Evolutionary conservation across 257 asterid genomes (phyloP), one percentile per base, ranked within the genome.

Genomic region (Echium plantagineum): DNA sequence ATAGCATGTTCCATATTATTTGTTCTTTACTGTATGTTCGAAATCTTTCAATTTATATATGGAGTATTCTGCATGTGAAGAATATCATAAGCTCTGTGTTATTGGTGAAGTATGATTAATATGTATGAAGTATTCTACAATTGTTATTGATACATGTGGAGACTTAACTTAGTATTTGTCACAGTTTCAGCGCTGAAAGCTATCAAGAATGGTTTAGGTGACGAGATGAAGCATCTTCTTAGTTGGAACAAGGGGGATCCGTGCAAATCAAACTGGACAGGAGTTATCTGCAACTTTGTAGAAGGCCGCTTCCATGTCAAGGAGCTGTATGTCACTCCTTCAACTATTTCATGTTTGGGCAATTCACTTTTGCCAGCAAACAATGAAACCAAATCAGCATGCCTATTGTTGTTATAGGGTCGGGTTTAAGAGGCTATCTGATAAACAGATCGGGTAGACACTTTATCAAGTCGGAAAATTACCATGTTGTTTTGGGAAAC

Each of bases 251-350:
- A 59, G 60, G 77, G 77, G 5, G 79, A 78, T 67, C 84, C 84
- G 7, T 78, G 84, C 65, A 35, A 59, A n/a, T 61, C 75, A 54
- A 75, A 75, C 69, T 78, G 84, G 84, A 75, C 79, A 15, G 81
- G 84, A n/a, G 76, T 78, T 58, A 17, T 67, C 32, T 78, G 81
- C 63, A 21, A 35, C 58, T 72, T 62, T 24, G 70, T 61, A 42
- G 81, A 75, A 67, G 73, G 71, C 20, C 64, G 67, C 70, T 67
- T 72, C 38, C 84, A 72, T 70, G 59, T 78, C 64, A 66, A 62
- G 63, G 81, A 69, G 64, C 70, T 78, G 84, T 78, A 75, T 35
- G 81, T 58, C 55, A 54, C 52, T 67, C 48, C 52, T 38, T 26
- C 46, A n/a, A 8, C 55, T 53, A 15, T 19, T 15, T 15, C 15